These are phyloP conservation scores for Micractinium conductrix DNA, from an alignment of 139 green algal genomes.

Conservation along the genomic window DNA sequence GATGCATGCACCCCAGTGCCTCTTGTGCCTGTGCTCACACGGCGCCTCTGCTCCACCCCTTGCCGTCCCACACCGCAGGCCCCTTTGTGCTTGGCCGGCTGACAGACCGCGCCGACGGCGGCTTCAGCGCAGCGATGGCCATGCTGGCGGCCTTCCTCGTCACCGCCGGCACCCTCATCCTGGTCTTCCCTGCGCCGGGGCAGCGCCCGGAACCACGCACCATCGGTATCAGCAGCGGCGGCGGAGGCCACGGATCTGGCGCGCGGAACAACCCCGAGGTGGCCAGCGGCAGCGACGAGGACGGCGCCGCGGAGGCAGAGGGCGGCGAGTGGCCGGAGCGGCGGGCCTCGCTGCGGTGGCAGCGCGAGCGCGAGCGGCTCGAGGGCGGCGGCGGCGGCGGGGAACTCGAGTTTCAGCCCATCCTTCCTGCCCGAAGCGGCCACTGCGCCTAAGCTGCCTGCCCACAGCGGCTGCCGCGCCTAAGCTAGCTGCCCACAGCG, in stretches of 20 bases:
- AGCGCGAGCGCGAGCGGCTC: neutral
- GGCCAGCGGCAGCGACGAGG: no score
- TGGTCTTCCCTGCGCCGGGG: slow-evolving; percentile 34
- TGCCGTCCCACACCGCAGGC: no score
- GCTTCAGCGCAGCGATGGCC: slow-evolving; percentile 35
- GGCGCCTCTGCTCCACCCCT: no score
- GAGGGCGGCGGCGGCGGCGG: neutral
- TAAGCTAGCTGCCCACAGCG: neutral
- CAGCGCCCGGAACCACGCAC: neutral
- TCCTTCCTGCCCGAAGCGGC: neutral
- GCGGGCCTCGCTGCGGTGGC: no score
- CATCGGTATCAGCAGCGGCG: neutral
- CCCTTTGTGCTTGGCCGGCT: slow-evolving; percentile 41
- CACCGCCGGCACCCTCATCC: slow-evolving; percentile 28
- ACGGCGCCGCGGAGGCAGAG: no score
- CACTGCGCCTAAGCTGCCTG: neutral
- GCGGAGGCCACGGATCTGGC: no score
- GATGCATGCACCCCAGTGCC: no score
- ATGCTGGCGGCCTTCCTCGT: slow-evolving; percentile 29
- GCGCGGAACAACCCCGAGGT: no score
- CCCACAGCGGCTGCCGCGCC: no score
- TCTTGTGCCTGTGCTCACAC: no score
- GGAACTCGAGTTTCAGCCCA: slow-evolving; percentile 20
- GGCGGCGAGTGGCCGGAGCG: no score
- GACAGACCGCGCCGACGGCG: slow-evolving; percentile 18